A percentile compares a stretch with the other conserved stretches of the same genome.
phyloP scores from a whole-genome alignment of 2,329 filamentous ascomycete species.

The Diaporthe australafricana region DNA sequence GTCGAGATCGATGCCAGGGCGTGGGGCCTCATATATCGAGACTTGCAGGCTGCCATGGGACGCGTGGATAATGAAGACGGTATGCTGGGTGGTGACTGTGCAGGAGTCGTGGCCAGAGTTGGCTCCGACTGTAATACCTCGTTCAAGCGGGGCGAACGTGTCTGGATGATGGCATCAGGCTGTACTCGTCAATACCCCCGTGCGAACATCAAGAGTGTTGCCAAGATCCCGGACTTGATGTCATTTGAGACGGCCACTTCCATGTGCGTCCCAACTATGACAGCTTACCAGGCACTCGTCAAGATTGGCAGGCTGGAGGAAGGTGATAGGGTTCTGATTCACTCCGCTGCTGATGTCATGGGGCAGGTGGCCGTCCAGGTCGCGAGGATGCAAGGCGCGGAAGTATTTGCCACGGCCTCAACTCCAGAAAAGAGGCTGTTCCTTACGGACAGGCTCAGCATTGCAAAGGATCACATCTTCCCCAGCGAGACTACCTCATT shows the following conservation, averaged over 20 bases:
- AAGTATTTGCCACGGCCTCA: constrained; percentile 53
- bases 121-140: constrained; percentile 45
- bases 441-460: constrained; percentile 46
- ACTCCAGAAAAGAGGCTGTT: constrained; percentile 47
- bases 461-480: constrained; percentile 53
- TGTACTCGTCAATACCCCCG: constrained; percentile 28
- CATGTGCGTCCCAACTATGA: not conserved
- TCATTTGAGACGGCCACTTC: constrained; percentile 47
- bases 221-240: constrained; percentile 48
- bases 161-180: constrained; percentile 39
- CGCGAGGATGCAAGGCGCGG: constrained; percentile 48
- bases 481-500: constrained; percentile 12
- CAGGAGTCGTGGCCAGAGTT: constrained; percentile 45
- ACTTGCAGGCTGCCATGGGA: constrained; percentile 52
- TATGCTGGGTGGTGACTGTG: constrained; percentile 44
- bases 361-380: constrained; percentile 56
- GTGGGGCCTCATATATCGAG: constrained; percentile 52
- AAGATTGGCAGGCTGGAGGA: constrained; percentile 43
- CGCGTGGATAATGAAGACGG: constrained; percentile 45
- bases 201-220: constrained; percentile 35
- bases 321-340: constrained; percentile 53
- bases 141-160: constrained; percentile 43
- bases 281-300: constrained; percentile 54
- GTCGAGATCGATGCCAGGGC: constrained; percentile 51
- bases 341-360: constrained; percentile 54